phyloP scores from a whole-genome alignment of 768 basidiomycete genomes.

The Pleurotus salmoneostramineus region DNA sequence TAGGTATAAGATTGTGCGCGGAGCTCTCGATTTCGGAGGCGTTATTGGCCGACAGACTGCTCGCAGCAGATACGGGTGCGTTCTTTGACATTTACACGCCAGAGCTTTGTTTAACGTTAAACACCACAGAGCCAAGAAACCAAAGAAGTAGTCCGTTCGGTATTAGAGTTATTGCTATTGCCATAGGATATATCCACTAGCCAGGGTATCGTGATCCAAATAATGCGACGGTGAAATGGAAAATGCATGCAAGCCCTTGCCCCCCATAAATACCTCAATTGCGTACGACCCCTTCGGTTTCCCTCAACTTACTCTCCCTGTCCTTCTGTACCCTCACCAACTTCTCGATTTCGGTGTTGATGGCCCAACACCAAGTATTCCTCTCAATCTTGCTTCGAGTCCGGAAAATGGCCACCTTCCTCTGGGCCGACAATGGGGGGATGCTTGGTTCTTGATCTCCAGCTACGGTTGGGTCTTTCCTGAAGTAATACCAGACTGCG shows the following conservation, averaged over 20 bases:
- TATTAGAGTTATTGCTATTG: background rate
- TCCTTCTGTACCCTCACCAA: slow-evolving; percentile 56
- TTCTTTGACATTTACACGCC: background rate
- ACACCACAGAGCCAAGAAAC: slow-evolving; percentile 69
- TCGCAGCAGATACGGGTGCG: slow-evolving; percentile 91
- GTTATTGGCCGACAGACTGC: slow-evolving; percentile 80
- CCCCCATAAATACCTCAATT: slow-evolving; percentile 12
- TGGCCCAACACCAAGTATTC: slow-evolving; percentile 93
- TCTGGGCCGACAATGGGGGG: slow-evolving; percentile 52
- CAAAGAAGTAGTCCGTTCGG: slow-evolving; percentile 56
- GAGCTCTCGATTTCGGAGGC: slow-evolving; percentile 86
- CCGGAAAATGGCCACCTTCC: slow-evolving; percentile 62
- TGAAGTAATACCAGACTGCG: slow-evolving; percentile 66
- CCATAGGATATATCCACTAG: background rate
- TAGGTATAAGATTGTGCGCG: slow-evolving; percentile 95
- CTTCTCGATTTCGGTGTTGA: slow-evolving; percentile 88
- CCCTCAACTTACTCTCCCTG: slow-evolving; percentile 64
- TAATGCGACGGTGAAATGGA: background rate
- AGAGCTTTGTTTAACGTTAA: slow-evolving; percentile 6
- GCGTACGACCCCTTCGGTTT: slow-evolving; percentile 54
- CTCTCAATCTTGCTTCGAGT: slow-evolving; percentile 84
- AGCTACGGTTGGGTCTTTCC: slow-evolving; percentile 18
- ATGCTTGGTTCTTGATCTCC: slow-evolving; percentile 19
- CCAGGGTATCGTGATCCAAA: background rate
- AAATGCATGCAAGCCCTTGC: background rate